Evolutionary conservation across 495 filamentous ascomycete species (phyloP).

Genomic region (Neurospora pannonica): DNA sequence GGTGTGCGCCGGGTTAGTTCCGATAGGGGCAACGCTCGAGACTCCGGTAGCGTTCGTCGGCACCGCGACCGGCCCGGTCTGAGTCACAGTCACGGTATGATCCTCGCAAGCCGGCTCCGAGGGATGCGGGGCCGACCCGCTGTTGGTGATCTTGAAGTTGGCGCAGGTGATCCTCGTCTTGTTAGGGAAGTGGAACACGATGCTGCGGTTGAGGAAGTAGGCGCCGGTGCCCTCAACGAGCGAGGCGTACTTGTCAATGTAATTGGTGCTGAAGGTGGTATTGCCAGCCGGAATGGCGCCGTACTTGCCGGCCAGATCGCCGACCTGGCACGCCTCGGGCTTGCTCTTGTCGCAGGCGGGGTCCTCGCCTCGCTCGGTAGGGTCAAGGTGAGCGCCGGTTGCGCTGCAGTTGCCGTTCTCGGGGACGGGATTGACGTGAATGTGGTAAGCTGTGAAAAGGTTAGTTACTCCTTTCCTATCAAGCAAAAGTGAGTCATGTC

Average conservation of each 20-base stretch:
- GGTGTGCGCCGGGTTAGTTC: background rate
- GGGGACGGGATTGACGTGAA: constrained; percentile 68
- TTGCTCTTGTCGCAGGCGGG: constrained; percentile 51
- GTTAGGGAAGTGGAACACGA: constrained; percentile 68
- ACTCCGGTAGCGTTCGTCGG: constrained; percentile 1
- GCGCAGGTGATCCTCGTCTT: constrained; percentile 64
- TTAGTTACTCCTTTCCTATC: background rate
- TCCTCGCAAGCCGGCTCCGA: background rate
- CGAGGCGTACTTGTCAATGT: constrained; percentile 60
- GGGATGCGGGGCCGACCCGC: background rate
- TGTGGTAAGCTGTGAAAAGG: constrained; percentile 58
- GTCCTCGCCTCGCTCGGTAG: constrained; percentile 49
- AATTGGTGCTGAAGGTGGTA: constrained; percentile 36
- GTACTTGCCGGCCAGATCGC: constrained; percentile 78
- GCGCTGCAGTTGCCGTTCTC: constrained; percentile 68
- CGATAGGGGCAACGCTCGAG: background rate
- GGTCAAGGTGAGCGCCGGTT: constrained; percentile 52
- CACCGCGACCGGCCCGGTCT: background rate
- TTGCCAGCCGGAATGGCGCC: constrained; percentile 45
- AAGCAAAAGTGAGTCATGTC: background rate
- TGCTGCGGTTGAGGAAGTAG: constrained; percentile 71
- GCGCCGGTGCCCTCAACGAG: constrained; percentile 44
- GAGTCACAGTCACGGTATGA: background rate
- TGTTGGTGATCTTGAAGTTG: constrained; percentile 43
- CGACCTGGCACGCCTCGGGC: constrained; percentile 69